Evolutionary conservation across 495 filamentous ascomycete species (phyloP).

Genomic region (Astrothelium subdiscretum): DNA sequence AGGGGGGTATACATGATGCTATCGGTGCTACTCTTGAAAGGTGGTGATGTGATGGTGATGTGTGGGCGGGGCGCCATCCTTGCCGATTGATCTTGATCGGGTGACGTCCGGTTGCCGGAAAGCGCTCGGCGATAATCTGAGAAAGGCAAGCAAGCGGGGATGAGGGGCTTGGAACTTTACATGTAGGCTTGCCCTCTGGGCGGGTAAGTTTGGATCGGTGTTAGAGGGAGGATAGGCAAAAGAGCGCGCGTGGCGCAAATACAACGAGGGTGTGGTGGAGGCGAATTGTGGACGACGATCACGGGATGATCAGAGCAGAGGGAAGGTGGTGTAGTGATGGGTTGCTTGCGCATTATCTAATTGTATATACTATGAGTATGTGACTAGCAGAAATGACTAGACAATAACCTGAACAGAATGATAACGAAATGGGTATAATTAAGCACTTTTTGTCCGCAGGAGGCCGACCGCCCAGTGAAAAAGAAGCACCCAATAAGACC

Average conservation of each 20-base stretch:
- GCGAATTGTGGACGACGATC: background rate
- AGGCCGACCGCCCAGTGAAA: background rate
- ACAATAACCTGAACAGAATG: background rate
- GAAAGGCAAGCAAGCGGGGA: background rate
- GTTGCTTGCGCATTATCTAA: background rate
- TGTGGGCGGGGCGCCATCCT: slow-evolving; percentile 1
- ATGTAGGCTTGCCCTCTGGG: background rate
- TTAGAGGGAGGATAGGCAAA: background rate
- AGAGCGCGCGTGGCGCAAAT: background rate
- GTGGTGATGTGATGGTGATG: background rate
- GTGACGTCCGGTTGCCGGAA: background rate
- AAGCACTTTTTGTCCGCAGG: background rate
- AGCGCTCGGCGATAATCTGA: background rate
- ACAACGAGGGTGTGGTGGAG: background rate
- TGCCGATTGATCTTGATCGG: background rate
- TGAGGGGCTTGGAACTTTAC: background rate
- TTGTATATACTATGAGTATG: background rate
- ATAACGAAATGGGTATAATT: background rate
- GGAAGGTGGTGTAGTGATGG: background rate
- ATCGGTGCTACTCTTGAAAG: background rate
- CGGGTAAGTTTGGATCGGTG: background rate
- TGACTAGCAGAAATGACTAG: background rate
- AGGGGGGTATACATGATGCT: background rate
- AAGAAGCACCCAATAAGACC: background rate
- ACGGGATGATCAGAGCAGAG: no score